phyloP scores from a whole-genome alignment of 176 grass and related monocot species.

The Echinochloa phyllopogon region DNA sequence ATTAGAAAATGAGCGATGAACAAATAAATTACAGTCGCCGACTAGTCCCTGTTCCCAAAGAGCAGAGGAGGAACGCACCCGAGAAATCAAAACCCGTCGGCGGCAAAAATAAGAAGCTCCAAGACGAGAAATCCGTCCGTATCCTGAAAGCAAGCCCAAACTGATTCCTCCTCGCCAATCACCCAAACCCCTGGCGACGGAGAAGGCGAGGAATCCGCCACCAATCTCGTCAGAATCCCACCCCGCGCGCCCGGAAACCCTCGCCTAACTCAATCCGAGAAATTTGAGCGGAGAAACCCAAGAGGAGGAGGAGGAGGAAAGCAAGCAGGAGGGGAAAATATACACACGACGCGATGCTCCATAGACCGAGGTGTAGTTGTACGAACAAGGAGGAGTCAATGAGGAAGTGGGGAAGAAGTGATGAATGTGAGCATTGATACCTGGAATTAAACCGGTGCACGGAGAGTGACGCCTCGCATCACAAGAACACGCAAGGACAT shows the following conservation, averaged over 20 bases:
- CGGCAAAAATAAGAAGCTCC: background rate
- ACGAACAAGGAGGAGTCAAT: background rate
- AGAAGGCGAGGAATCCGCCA: background rate
- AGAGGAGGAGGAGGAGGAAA: no score
- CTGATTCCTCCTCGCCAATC: background rate
- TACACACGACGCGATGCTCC: background rate
- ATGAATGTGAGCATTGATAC: conserved; percentile 64
- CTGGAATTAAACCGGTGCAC: conserved; percentile 50
- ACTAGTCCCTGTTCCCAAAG: conserved; percentile 7
- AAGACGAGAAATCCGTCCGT: conserved; percentile 10
- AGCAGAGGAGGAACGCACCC: background rate
- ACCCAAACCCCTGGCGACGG: background rate
- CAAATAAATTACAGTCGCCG: conserved; percentile 8
- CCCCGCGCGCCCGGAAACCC: background rate
- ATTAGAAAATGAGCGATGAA: background rate
- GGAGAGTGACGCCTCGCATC: conserved; percentile 49
- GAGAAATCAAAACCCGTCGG: conserved; percentile 30
- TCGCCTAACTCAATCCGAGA: background rate
- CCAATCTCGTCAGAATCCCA: conserved; percentile 1
- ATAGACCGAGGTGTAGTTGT: background rate
- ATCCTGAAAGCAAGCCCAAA: background rate
- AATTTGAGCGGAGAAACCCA: background rate
- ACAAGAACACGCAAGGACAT: conserved; percentile 23
- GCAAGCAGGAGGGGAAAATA: no score
- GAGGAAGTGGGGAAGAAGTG: background rate